Percentiles rank a stretch among this genome's conserved stretches.
Evolutionary conservation across 495 filamentous ascomycete species (phyloP).

Genomic region (Trichoderma gamsii): DNA sequence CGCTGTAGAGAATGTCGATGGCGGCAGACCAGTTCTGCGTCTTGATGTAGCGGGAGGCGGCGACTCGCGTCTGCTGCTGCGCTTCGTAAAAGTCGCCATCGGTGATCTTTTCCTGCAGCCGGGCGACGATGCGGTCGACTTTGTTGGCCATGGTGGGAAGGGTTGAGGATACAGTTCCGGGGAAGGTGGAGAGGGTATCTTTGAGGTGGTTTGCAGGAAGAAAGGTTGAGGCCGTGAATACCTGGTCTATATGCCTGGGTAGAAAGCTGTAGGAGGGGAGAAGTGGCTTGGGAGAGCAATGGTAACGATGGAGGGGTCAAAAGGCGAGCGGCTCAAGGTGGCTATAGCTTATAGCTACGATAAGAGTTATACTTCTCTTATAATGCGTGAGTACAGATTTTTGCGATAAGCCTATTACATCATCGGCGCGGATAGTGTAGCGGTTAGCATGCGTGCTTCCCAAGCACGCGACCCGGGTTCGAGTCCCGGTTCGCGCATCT

Average conservation of each 20-base stretch:
- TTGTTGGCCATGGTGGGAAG: conserved; percentile 28
- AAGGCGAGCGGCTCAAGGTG: no score
- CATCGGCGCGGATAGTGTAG: conserved; percentile 22
- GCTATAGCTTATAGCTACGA: no score
- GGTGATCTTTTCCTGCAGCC: conserved; percentile 62
- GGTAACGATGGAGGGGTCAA: not conserved
- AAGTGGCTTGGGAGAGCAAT: not conserved
- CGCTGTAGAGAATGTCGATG: conserved; percentile 76
- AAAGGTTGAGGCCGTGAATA: no score
- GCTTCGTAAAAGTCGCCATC: conserved; percentile 96
- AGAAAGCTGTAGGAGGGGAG: not conserved
- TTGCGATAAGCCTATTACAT: conserved; percentile 2
- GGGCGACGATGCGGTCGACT: conserved; percentile 45
- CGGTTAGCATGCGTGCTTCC: conserved; percentile 28
- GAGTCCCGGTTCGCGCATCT: conserved; percentile 20
- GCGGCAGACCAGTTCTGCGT: conserved; percentile 73
- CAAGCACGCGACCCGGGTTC: conserved; percentile 24
- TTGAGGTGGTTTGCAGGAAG: not conserved
- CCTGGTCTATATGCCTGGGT: not conserved
- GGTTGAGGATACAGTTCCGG: no score
- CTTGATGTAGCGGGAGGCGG: conserved; percentile 88
- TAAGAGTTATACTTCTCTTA: not conserved
- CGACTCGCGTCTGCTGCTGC: conserved; percentile 91
- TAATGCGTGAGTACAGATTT: not conserved
- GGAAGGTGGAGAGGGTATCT: not conserved